Base-by-base conservation (phyloP, 208 protist genomes). In the Wallacemonas collosoma region DNA sequence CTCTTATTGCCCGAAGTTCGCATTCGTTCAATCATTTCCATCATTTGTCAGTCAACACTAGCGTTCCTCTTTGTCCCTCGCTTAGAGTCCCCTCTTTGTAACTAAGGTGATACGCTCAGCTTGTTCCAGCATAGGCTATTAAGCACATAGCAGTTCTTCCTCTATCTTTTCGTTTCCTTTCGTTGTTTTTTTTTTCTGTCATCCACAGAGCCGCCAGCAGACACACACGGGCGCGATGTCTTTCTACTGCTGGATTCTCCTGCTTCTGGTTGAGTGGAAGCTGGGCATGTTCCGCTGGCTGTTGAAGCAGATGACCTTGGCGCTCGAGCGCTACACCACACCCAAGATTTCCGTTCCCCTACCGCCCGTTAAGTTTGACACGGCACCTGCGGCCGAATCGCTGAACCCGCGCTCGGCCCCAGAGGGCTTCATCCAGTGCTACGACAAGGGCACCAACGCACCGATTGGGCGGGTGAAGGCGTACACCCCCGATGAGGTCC, bases 361-460 rank as follows among this genome's bases (percentile, higher is more conserved):
- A 44, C 92, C 92, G 6, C 55, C 71, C 58, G 63, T 80, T 51
- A 88, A 77, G 56, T 96, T 94, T 70, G 70, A 82, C 17, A 71
- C 54, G 12, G 41, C 68, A 15, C 88, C 92, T 2, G 73, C 83
- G 2, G 44, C 80, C 9, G 57, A 84, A 57, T 73, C 82, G 11
- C 92, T 96, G 40, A 86, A 83, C 65, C 92, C 92, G 4, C 83
- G 76, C 68, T 79, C 92, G 11, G 89, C 71, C 7, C 87, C 88
- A 1, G 79, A 88, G 43, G 88, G 84, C 12, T 82, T 82, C n/a
- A 93, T 96, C 71, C 88, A 89, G 71, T 96, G 89, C 77, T 96
- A 94, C 63, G 92, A 96, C 75, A 96, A 96, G 79, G 92, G 92
- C 53, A 95, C 88, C 17, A 96, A 96, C 68, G 68, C 67, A 12